Evolutionary conservation across 768 basidiomycete species (phyloP).

Genomic region (Termitomyces sp.): DNA sequence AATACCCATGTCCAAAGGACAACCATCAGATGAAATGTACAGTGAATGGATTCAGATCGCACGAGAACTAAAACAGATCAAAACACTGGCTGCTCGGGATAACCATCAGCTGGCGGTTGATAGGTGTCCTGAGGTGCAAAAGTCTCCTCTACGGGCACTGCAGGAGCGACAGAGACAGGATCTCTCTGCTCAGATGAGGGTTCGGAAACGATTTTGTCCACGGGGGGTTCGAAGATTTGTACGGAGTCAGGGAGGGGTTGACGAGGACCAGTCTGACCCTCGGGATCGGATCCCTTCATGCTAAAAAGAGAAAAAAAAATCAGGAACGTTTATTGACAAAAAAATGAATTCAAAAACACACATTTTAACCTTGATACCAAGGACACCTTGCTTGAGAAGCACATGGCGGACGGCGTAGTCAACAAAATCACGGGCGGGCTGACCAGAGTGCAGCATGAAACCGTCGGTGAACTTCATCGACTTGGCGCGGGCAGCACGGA

Average conservation of each 20-base stretch:
- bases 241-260: slow-evolving; percentile 96
- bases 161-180: slow-evolving; percentile 50
- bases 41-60: slow-evolving; percentile 6
- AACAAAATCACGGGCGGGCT: slow-evolving; percentile 94
- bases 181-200: slow-evolving; percentile 90
- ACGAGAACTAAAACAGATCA: slow-evolving; percentile 34
- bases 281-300: slow-evolving; percentile 96
- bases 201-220: slow-evolving; percentile 88
- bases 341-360: slow-evolving; percentile 29
- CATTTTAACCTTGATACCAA: slow-evolving; percentile 99
- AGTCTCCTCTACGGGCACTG: slow-evolving; percentile 53
- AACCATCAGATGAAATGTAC: not conserved
- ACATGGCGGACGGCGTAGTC: slow-evolving; percentile 98
- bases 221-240: slow-evolving; percentile 82
- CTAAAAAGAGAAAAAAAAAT: slow-evolving; percentile 36
- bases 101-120: slow-evolving; percentile 36
- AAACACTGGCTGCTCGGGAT: slow-evolving; percentile 55
- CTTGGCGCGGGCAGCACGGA: slow-evolving; percentile 99
- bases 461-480: slow-evolving; percentile 99
- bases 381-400: slow-evolving; percentile 95
- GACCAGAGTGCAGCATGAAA: slow-evolving; percentile 99
- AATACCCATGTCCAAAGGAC: not conserved
- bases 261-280: slow-evolving; percentile 84
- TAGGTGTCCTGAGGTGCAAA: slow-evolving; percentile 44
- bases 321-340: slow-evolving; percentile 8